Percentiles rank a stretch among this genome's conserved stretches.
These are phyloP conservation scores for Venturiaceae sp. DNA, from an alignment of 2,329 filamentous ascomycete genomes.

Conservation along the genomic window DNA sequence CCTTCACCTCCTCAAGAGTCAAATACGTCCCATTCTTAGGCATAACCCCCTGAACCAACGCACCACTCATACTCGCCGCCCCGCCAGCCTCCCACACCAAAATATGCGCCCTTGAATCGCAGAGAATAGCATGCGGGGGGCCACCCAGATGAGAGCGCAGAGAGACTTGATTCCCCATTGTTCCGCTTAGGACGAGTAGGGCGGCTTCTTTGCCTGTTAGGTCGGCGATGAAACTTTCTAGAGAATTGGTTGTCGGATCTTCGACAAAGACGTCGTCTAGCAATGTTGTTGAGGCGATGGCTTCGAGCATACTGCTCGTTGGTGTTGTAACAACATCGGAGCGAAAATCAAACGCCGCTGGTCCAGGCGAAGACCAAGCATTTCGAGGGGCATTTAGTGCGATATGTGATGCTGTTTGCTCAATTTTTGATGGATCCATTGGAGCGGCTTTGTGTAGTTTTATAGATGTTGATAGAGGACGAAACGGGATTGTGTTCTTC, in stretches of 20 bases:
- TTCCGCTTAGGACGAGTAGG: slow-evolving; percentile 78
- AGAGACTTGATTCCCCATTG: slow-evolving; percentile 88
- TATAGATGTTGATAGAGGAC: not conserved
- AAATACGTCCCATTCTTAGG: slow-evolving; percentile 64
- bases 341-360: slow-evolving; percentile 9
- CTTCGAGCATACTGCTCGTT: slow-evolving; percentile 69
- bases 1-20: slow-evolving; percentile 65
- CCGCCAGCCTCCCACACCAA: slow-evolving; percentile 60
- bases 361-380: slow-evolving; percentile 9
- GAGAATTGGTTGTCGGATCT: slow-evolving; percentile 65
- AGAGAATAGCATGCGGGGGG: slow-evolving; percentile 72
- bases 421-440: not conserved
- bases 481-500: not conserved
- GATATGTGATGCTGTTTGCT: not conserved
- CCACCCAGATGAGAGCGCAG: slow-evolving; percentile 67
- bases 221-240: slow-evolving; percentile 65
- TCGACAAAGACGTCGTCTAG: slow-evolving; percentile 78
- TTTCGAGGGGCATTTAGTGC: not conserved
- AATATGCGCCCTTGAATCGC: slow-evolving; percentile 72
- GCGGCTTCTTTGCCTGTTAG: slow-evolving; percentile 67
- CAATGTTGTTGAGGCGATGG: slow-evolving; percentile 64
- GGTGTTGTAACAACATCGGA: slow-evolving; percentile 64
- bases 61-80: slow-evolving; percentile 61
- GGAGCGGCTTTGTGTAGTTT: not conserved
- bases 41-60: slow-evolving; percentile 55